A percentile compares a stretch with the other conserved stretches of the same genome.
These are phyloP conservation scores for Colletotrichum godetiae DNA, from an alignment of 2,329 filamentous ascomycete species.

Conservation along the genomic window DNA sequence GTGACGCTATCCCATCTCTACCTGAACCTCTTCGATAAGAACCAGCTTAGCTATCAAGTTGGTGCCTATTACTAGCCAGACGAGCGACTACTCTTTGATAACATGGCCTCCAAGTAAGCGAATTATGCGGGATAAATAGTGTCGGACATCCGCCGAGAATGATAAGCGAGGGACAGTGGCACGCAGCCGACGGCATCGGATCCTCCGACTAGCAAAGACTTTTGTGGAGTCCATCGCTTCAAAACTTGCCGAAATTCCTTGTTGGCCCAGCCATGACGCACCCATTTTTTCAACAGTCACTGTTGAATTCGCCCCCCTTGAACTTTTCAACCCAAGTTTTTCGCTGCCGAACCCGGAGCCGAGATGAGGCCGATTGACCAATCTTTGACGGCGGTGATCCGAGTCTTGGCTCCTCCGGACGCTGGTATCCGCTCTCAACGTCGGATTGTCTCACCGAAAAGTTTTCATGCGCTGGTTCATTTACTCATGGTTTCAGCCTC, in stretches of 20 bases:
- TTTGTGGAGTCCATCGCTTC: slow-evolving; percentile 27
- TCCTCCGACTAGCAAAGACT: slow-evolving; percentile 2
- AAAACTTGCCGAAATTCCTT: slow-evolving; percentile 24
- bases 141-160: slow-evolving; percentile 24
- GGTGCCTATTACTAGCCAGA: background rate
- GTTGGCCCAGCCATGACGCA: slow-evolving; percentile 14
- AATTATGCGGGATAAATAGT: background rate
- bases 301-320: background rate
- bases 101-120: background rate
- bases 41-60: background rate
- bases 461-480: background rate
- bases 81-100: background rate
- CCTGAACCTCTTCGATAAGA: background rate
- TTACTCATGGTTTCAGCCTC: background rate
- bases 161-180: background rate
- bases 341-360: slow-evolving; percentile 25
- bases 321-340: background rate
- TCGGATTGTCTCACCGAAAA: background rate
- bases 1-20: background rate
- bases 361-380: slow-evolving; percentile 14
- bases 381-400: slow-evolving; percentile 18
- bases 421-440: slow-evolving; percentile 1
- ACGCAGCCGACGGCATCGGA: slow-evolving; percentile 5
- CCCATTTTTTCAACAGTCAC: background rate
- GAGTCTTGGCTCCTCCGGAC: slow-evolving; percentile 13